These are phyloP conservation scores for Xylariales sp. DNA, from an alignment of 2,329 filamentous ascomycete species.

Conservation along the genomic window DNA sequence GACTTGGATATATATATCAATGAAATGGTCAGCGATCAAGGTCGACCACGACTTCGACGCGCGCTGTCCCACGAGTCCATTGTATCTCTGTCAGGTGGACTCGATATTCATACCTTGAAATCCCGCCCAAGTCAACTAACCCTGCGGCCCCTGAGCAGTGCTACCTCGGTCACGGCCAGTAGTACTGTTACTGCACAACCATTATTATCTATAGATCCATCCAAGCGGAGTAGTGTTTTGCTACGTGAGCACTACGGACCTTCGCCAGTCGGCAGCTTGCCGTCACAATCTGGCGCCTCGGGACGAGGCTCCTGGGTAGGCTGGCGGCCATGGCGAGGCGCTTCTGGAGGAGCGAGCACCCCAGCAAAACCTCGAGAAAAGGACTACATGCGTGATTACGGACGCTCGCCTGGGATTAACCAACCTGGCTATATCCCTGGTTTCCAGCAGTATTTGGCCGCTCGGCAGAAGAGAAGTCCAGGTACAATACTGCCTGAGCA, in stretches of 20 bases:
- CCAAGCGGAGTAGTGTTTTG: slow-evolving; percentile 47
- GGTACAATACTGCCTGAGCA: slow-evolving; percentile 53
- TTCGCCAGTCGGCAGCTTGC: slow-evolving; percentile 27
- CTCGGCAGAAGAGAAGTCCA: slow-evolving; percentile 47
- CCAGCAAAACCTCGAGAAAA: slow-evolving; percentile 29
- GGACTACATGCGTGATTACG: slow-evolving; percentile 17
- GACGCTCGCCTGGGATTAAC: slow-evolving; percentile 69
- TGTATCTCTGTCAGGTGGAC: slow-evolving; percentile 78
- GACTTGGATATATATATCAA: slow-evolving; percentile 18
- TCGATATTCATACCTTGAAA: slow-evolving; percentile 84
- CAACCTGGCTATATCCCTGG: slow-evolving; percentile 72
- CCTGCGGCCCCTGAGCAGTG: slow-evolving; percentile 46
- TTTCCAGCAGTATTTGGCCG: slow-evolving; percentile 54
- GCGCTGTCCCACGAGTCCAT: slow-evolving; percentile 82
- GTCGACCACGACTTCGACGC: slow-evolving; percentile 51
- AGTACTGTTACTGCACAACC: slow-evolving; percentile 57
- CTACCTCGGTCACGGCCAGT: slow-evolving; percentile 50
- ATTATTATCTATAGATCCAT: slow-evolving; percentile 44
- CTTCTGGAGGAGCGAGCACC: slow-evolving; percentile 19
- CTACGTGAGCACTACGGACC: slow-evolving; percentile 47
- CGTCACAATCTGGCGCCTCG: slow-evolving; percentile 20
- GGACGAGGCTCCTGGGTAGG: slow-evolving; percentile 40
- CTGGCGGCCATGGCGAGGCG: slow-evolving; percentile 32
- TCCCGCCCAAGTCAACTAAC: slow-evolving; percentile 72
- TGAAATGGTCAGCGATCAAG: slow-evolving; percentile 27